A percentile compares a stretch with the other conserved stretches of the same genome.
Conservation (phyloP, 2,329 filamentous ascomycete species). For the Acephala macrosclerotiorum region DNA sequence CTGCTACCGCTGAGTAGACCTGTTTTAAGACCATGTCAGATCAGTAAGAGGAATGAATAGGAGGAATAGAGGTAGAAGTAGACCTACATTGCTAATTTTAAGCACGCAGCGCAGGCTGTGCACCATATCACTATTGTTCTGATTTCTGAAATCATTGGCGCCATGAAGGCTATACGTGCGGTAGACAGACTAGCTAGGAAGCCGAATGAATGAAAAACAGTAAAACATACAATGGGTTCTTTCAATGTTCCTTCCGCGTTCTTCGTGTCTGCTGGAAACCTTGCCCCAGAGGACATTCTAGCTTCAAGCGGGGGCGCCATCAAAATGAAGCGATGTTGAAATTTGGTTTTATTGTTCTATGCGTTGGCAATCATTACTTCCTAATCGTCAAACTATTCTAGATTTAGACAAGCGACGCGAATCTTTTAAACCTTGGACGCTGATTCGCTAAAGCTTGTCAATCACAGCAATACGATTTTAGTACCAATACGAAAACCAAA, state of each 20-base stretch:
- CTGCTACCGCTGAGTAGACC: conserved; percentile 33
- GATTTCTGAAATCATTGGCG: background rate
- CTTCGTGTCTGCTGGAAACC: background rate
- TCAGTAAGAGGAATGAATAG: background rate
- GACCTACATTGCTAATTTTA: background rate
- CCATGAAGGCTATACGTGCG: background rate
- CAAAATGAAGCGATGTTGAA: no score
- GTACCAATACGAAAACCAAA: no score
- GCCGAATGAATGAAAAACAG: background rate
- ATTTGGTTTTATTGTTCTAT: no score
- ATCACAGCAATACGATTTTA: no score
- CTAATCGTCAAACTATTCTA: no score
- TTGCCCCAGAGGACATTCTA: background rate
- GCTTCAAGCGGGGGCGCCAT: no score
- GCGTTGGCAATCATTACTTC: no score
- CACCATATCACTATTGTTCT: background rate
- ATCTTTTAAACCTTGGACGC: no score
- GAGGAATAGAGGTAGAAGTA: background rate
- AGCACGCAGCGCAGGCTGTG: conserved; percentile 9
- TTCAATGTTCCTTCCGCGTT: background rate
- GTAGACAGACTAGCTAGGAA: conserved; percentile 1
- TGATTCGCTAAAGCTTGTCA: no score
- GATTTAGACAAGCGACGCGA: no score
- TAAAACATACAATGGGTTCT: background rate
- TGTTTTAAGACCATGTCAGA: background rate